Evolutionary conservation across 2,329 filamentous ascomycete genomes (phyloP), one percentile per base, ranked within the genome.

Genomic region (Arachnopeziza araneosa): DNA sequence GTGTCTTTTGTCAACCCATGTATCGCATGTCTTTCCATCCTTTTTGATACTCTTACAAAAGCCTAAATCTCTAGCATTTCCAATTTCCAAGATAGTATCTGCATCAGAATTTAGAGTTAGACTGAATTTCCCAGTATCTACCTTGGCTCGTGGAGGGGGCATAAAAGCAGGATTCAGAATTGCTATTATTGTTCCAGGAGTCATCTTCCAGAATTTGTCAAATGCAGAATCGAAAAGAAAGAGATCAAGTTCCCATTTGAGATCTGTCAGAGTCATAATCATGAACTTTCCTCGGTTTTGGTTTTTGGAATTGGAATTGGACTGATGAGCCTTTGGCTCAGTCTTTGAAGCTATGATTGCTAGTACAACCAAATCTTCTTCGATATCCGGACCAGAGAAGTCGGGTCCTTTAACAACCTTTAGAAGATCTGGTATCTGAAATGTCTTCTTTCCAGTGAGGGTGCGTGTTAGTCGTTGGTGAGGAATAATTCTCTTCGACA

Each of bases 191-290:
- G 93, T 97, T n/a, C 95, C 95, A 1, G 91, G 84, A 0, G 87
- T 87, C n/a, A 98, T 79, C 71, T 96, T 96, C 88, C 93, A 98
- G 77, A 95, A 99, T 58, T 90, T 86, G 19, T 90, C 88, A 69
- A 98, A 97, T 7, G 91, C 96, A 0, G 88, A 86, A 68, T 90
- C 90, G 75, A 99, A 99, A 17, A 99, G 83, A 68, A 92, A 98
- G 50, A 98, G 82, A 65, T 98, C 93, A 14, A 99, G 75, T 68
- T 96, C 91, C 85, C 87, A 96, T 68, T 91, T 88, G 12, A 99
- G 79, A 73, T 99, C 93, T 0, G 90, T 91, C 2, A 99, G 80
- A 1, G 85, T 90, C 63, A 99, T 78, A 1, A 93, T 88, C 90
- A 99, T 97, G 77, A 96, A 99, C 73, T 96, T 97, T 55, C 88